phyloP scores from a whole-genome alignment of 2,329 filamentous ascomycete genomes.

The Penicillium sp. region DNA sequence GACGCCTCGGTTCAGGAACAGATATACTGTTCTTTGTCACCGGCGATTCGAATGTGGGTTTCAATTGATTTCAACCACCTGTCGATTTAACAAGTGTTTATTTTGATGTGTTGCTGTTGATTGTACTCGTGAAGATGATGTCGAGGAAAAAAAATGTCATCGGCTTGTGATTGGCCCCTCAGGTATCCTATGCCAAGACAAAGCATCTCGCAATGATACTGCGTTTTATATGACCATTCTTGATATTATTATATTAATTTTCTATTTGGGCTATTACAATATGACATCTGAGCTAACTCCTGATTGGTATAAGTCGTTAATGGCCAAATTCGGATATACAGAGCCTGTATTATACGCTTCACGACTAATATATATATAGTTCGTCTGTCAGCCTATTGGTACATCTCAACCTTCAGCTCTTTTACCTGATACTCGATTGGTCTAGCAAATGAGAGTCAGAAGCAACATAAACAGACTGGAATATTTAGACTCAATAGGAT shows the following conservation, averaged over 20 bases:
- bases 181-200: slow-evolving; percentile 25
- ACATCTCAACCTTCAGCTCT: no score
- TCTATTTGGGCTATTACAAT: not conserved
- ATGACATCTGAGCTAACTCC: no score
- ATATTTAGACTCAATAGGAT: not conserved
- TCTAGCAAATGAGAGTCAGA: not conserved
- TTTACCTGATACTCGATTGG: no score
- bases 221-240: not conserved
- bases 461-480: not conserved
- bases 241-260: not conserved
- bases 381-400: no score
- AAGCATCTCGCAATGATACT: slow-evolving; percentile 1
- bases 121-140: slow-evolving; percentile 12
- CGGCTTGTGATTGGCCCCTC: slow-evolving; percentile 26
- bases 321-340: no score
- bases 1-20: slow-evolving; percentile 1
- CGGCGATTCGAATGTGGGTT: not conserved
- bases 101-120: slow-evolving; percentile 13
- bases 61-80: not conserved
- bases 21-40: not conserved
- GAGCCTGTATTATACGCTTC: no score
- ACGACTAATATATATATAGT: no score
- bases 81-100: not conserved
- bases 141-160: slow-evolving; percentile 27
- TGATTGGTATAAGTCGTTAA: no score